A percentile compares a stretch with the other conserved stretches of the same genome.
These are phyloP conservation scores for Vitis hybrid DNA, from an alignment of 177 flowering plant species.

Conservation along the genomic window DNA sequence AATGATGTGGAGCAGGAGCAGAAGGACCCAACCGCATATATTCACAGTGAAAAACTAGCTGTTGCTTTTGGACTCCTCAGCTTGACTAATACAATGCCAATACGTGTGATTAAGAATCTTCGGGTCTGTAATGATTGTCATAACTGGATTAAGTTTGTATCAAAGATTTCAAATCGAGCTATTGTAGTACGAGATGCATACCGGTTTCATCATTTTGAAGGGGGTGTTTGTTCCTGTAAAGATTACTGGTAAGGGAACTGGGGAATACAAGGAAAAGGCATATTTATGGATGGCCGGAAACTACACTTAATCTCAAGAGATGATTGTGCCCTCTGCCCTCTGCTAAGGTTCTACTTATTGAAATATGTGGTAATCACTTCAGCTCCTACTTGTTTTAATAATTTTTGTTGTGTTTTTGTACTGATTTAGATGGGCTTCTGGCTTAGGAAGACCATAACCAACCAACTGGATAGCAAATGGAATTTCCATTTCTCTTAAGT, in stretches of 20 bases:
- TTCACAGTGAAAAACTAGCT: slow-evolving; percentile 67
- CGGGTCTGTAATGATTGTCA: slow-evolving; percentile 69
- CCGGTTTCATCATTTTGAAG: slow-evolving; percentile 62
- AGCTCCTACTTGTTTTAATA: background rate
- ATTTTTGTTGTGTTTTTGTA: too few species aligned
- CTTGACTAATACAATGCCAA: slow-evolving; percentile 38
- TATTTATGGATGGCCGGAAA: too few species aligned
- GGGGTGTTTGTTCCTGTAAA: slow-evolving; percentile 41
- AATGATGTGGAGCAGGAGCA: slow-evolving; percentile 41
- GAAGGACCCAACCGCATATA: slow-evolving; percentile 35
- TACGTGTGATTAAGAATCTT: slow-evolving; percentile 61
- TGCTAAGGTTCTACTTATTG: too few species aligned
- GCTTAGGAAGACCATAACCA: background rate
- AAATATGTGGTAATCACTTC: background rate
- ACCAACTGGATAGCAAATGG: too few species aligned
- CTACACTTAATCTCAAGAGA: too few species aligned
- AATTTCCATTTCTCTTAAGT: too few species aligned
- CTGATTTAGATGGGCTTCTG: background rate
- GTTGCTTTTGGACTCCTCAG: slow-evolving; percentile 57
- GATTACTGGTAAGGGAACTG: slow-evolving; percentile 34
- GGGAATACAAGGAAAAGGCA: too few species aligned
- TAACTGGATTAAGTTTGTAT: slow-evolving; percentile 55
- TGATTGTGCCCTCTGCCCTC: too few species aligned
- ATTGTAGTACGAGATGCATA: slow-evolving; percentile 56
- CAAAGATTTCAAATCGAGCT: slow-evolving; percentile 38